Conservation (phyloP, 176 grass and related monocot species). For the Ensete ventricosum region DNA sequence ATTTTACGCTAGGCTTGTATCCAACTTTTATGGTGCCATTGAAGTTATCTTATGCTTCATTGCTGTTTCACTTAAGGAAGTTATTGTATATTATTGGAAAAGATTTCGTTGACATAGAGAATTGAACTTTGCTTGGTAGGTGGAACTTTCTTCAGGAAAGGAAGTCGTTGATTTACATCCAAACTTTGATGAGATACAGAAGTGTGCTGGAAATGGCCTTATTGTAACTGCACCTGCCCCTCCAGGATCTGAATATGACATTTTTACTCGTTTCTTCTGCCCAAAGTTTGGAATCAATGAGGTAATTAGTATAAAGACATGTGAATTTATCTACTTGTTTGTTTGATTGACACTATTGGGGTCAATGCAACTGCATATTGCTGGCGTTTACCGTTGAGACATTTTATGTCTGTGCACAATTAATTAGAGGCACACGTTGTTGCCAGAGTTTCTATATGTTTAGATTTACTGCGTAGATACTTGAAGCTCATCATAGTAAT, state of each 20-base stretch:
- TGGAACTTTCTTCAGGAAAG: constrained; percentile 68
- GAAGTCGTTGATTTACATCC: constrained; percentile 48
- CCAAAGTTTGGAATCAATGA: constrained; percentile 51
- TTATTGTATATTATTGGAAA: not conserved
- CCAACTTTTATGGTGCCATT: no score
- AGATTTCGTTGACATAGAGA: not conserved
- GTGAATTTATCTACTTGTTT: no score
- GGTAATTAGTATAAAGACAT: constrained; percentile 25
- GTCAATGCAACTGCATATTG: no score
- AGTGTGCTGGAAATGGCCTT: constrained; percentile 36
- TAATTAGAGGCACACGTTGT: no score
- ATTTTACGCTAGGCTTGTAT: not conserved
- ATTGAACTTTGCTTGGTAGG: constrained; percentile 21
- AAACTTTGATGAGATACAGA: constrained; percentile 42
- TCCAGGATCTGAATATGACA: constrained; percentile 60
- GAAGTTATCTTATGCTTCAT: not conserved
- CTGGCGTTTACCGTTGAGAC: no score
- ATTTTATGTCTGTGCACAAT: no score
- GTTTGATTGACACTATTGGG: no score
- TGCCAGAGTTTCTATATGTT: no score
- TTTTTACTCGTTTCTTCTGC: constrained; percentile 51
- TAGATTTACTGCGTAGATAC: no score
- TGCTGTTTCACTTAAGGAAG: not conserved
- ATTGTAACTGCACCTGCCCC: constrained; percentile 55
- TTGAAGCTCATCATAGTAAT: no score